Evolutionary conservation across 345 rosid species (phyloP).

Genomic region (Acer campestre): DNA sequence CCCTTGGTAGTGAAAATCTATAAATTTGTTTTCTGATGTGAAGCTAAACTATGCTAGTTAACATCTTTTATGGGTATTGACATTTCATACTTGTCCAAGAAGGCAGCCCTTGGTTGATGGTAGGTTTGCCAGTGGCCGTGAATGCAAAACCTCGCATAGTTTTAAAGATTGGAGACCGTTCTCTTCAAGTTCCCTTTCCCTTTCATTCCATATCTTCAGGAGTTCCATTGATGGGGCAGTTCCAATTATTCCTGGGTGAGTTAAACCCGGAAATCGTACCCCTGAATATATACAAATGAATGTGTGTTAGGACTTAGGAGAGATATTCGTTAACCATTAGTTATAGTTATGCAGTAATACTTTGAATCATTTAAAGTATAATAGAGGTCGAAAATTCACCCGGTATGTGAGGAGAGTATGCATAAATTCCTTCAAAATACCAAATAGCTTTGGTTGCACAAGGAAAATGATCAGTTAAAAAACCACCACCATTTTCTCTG

Average conservation of each 20-base stretch:
- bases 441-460: constrained; percentile 91
- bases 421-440: constrained; percentile 90
- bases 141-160: constrained; percentile 82
- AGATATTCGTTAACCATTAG: neutral
- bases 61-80: neutral
- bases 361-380: constrained; percentile 5
- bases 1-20: neutral
- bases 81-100: constrained; percentile 58
- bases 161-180: constrained; percentile 47
- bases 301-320: constrained; percentile 6
- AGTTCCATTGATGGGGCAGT: constrained; percentile 90
- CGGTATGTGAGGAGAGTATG: constrained; percentile 86
- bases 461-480: constrained; percentile 91
- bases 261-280: constrained; percentile 84
- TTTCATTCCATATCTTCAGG: constrained; percentile 72
- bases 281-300: constrained; percentile 40
- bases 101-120: constrained; percentile 75
- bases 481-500: constrained; percentile 91
- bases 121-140: constrained; percentile 74
- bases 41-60: neutral
- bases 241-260: constrained; percentile 87
- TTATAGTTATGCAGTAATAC: neutral
- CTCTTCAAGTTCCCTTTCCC: constrained; percentile 76
- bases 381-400: constrained; percentile 38
- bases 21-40: neutral